Conservation (phyloP, 2,329 filamentous ascomycete species). For the Alternaria sp. region DNA sequence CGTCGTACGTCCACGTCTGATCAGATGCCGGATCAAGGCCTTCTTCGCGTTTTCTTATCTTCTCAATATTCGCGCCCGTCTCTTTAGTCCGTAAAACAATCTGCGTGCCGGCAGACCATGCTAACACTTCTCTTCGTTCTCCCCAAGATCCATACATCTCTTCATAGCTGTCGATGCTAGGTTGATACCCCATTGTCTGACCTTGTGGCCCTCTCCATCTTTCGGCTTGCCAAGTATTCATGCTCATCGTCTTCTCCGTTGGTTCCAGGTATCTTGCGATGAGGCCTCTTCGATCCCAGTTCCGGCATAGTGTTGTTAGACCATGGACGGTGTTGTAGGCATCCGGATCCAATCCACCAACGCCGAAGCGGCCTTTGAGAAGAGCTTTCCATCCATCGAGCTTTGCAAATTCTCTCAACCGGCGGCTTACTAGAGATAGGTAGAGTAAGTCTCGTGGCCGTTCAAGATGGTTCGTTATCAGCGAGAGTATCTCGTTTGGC, state of each 20-base stretch:
- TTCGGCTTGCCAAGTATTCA: constrained; percentile 45
- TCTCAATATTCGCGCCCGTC: constrained; percentile 42
- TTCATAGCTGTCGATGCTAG: constrained; percentile 66
- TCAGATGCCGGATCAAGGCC: constrained; percentile 15
- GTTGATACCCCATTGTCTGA: constrained; percentile 67
- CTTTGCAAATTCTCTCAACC: constrained; percentile 35
- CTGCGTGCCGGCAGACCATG: constrained; percentile 68
- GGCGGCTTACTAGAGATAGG: constrained; percentile 34
- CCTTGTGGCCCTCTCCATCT: constrained; percentile 54
- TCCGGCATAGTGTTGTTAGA: constrained; percentile 64
- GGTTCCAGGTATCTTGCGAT: constrained; percentile 63
- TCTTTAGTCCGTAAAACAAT: constrained; percentile 61
- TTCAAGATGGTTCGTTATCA: constrained; percentile 41
- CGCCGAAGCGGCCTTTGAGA: constrained; percentile 41
- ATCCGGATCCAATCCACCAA: constrained; percentile 35
- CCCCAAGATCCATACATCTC: constrained; percentile 50
- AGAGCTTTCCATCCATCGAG: constrained; percentile 48
- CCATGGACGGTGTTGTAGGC: constrained; percentile 57
- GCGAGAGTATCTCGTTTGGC: constrained; percentile 46
- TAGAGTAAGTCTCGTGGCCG: constrained; percentile 36
- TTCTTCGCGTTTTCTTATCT: constrained; percentile 31
- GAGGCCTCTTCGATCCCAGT: constrained; percentile 65
- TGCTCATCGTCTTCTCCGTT: constrained; percentile 43
- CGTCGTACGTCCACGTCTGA: constrained; percentile 39
- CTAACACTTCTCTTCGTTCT: constrained; percentile 64